Conservation (phyloP, 352 stramenopile genomes). For the Pythium volutum region DNA sequence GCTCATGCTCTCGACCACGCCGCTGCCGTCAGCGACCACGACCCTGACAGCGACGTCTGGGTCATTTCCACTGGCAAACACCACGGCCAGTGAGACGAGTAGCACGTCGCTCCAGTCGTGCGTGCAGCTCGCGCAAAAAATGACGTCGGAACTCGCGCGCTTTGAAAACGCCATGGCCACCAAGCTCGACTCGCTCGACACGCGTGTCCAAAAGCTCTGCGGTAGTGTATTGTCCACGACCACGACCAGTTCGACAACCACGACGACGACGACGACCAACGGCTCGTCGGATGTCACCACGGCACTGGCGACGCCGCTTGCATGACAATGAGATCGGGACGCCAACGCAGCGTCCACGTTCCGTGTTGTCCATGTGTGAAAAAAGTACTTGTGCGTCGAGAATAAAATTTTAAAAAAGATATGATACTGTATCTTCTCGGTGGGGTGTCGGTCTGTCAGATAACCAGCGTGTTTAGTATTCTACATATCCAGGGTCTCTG, state of each 20-base stretch:
- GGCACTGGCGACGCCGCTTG: conserved; percentile 12
- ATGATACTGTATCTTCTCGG: no score
- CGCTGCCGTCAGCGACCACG: conserved; percentile 2
- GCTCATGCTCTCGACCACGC: conserved; percentile 26
- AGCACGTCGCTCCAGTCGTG: conserved; percentile 18
- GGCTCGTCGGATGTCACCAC: neutral
- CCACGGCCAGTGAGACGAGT: neutral
- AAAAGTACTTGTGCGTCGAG: neutral
- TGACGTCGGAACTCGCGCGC: conserved; percentile 35
- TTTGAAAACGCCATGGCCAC: conserved; percentile 50
- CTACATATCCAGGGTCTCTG: neutral
- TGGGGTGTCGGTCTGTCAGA: neutral
- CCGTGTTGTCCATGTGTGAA: neutral
- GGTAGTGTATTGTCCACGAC: conserved; percentile 35
- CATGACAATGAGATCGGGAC: conserved; percentile 19
- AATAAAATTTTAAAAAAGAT: no score
- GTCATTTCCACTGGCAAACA: neutral
- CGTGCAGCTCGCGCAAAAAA: conserved; percentile 20
- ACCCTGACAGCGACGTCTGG: neutral
- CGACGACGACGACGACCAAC: neutral
- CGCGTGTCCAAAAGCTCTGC: conserved; percentile 59
- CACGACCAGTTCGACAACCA: neutral
- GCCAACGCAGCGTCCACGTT: conserved; percentile 16
- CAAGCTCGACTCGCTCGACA: conserved; percentile 65
- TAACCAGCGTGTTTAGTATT: conserved; percentile 2